Percentiles rank a stretch among this genome's conserved stretches.
Conservation (phyloP, 345 rosid genomes). For the Citrus glauca region DNA sequence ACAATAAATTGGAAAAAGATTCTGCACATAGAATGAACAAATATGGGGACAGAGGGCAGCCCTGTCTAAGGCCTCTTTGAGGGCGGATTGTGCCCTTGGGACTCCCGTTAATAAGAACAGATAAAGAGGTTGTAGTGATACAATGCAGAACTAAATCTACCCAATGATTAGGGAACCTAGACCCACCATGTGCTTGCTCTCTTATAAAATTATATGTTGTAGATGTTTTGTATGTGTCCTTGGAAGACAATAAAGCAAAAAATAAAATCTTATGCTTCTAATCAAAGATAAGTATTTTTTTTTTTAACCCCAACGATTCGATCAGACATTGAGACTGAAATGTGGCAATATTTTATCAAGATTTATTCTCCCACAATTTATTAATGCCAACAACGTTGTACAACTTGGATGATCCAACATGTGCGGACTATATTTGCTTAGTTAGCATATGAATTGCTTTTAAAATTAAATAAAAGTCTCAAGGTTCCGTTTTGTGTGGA, state of each 20-base stretch:
- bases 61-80: too few relatives aligned
- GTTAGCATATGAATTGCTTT: not conserved
- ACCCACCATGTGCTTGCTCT: not conserved
- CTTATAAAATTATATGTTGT: not conserved
- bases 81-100: too few relatives aligned
- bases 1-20: too few relatives aligned
- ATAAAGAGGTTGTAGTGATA: too few relatives aligned
- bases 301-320: not conserved
- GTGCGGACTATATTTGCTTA: not conserved
- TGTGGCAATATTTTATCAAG: not conserved
- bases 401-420: not conserved
- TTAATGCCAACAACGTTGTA: not conserved
- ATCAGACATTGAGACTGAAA: not conserved
- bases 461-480: not conserved
- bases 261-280: not conserved
- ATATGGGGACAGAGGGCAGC: too few relatives aligned
- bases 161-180: too few relatives aligned
- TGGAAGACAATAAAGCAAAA: not conserved
- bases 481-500: slow-evolving; percentile 1
- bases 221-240: not conserved
- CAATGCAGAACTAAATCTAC: too few relatives aligned
- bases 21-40: too few relatives aligned
- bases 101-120: too few relatives aligned
- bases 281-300: not conserved
- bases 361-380: not conserved